Percentiles rank a stretch among this genome's conserved stretches.
These are phyloP conservation scores for Daedalea quercina DNA, from an alignment of 768 basidiomycete species.

Conservation along the genomic window DNA sequence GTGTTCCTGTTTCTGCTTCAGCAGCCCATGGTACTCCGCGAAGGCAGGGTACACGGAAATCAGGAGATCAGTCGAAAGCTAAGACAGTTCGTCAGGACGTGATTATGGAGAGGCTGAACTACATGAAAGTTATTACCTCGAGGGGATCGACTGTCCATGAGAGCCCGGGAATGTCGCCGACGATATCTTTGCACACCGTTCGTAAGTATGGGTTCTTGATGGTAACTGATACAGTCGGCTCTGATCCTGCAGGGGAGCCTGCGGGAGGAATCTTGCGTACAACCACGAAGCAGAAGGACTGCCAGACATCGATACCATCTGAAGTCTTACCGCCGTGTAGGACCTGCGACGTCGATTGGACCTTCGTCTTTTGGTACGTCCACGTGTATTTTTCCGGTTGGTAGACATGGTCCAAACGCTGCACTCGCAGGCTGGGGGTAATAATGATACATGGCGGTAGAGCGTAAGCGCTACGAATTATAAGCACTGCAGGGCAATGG, in stretches of 20 bases:
- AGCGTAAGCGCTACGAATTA: no score
- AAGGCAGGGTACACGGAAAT: constrained; percentile 45
- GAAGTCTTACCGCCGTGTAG: neutral
- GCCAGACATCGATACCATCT: constrained; percentile 47
- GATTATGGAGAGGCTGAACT: neutral
- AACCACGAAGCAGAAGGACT: constrained; percentile 50
- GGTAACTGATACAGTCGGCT: constrained; percentile 44
- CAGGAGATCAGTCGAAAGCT: constrained; percentile 52
- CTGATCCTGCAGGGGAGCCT: constrained; percentile 22
- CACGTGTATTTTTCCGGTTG: no score
- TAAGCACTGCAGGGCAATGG: no score
- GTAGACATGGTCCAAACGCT: no score
- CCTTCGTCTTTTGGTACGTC: no score
- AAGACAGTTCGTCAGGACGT: neutral
- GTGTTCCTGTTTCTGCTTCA: constrained; percentile 28
- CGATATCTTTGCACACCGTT: constrained; percentile 52
- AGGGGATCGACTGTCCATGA: constrained; percentile 57
- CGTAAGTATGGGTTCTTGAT: constrained; percentile 55
- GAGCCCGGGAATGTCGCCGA: constrained; percentile 46
- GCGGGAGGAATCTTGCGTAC: constrained; percentile 41
- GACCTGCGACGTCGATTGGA: no score
- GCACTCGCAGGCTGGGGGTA: no score
- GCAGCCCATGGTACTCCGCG: constrained; percentile 34
- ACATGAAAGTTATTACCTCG: constrained; percentile 36
- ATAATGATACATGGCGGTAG: no score